These are phyloP conservation scores for Aspergillus carbonarius DNA, from an alignment of 2,329 filamentous ascomycete genomes.

Conservation along the genomic window DNA sequence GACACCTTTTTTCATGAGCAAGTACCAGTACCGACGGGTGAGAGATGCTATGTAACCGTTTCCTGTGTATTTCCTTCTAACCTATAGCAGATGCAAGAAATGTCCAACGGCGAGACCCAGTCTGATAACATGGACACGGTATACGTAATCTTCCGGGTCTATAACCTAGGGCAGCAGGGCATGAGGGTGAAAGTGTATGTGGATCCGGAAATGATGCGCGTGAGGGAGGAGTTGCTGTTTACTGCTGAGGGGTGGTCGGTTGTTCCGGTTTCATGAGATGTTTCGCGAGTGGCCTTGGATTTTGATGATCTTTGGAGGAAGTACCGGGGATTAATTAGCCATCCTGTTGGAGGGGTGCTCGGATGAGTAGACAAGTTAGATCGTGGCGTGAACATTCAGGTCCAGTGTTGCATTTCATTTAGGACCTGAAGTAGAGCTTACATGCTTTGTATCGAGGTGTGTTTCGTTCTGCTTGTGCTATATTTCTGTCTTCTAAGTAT, in stretches of 20 bases:
- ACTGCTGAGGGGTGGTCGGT: conserved; percentile 15
- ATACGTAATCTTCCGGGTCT: conserved; percentile 47
- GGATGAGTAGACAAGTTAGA: too few species aligned
- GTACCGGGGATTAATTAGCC: too few species aligned
- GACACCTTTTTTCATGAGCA: conserved; percentile 51
- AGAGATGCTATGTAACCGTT: conserved; percentile 17
- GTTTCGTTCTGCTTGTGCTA: neutral
- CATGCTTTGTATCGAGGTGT: neutral
- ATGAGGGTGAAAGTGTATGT: conserved; percentile 41
- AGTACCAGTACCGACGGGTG: conserved; percentile 46
- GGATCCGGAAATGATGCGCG: conserved; percentile 34
- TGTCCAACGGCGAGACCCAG: neutral
- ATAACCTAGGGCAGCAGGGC: conserved; percentile 31
- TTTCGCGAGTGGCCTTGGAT: neutral
- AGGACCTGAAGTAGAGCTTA: neutral
- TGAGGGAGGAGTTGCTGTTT: conserved; percentile 7
- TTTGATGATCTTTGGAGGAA: neutral
- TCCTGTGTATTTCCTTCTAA: neutral
- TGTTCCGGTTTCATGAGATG: neutral
- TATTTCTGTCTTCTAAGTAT: neutral
- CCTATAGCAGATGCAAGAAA: conserved; percentile 7
- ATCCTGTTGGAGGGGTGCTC: too few species aligned
- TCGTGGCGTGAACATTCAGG: too few species aligned
- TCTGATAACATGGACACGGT: conserved; percentile 17
- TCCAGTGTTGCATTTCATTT: neutral